Evolutionary conservation across 495 filamentous ascomycete genomes (phyloP), one percentile per base, ranked within the genome.

Genomic region (Cenococcum geophilum): DNA sequence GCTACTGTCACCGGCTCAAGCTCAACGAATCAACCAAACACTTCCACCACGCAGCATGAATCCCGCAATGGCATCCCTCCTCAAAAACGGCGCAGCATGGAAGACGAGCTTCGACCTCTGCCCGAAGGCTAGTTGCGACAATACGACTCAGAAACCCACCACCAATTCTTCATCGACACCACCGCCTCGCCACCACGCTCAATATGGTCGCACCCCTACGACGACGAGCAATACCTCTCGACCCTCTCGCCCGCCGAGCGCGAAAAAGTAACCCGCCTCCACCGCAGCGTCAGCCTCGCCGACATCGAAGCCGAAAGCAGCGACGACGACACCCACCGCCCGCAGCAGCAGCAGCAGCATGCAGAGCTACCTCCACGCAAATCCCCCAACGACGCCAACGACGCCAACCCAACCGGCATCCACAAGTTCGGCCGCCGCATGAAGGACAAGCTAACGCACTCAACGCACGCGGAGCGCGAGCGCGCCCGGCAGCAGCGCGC

Each of bases 121-220:
- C 78, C 78, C 0, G 37, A 59, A 36, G 75, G 76, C 32, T 81
- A 78, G 78, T 58, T 79, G 1, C 67, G 78, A 10, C 71, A 73
- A 65, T 79, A 73, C 71, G 78, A 81, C 62, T 9, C 73, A 3
- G 37, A 71, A 40, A 62, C 72, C 8, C 61, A 74, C 11, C 78
- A 80, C 62, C 78, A 81, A 57, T 81, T 76, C 74, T 81, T 78
- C 71, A 77, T 80, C 35, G 75, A 81, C 66, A 80, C 77, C 2
- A 75, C 57, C n/a, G 58, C 62, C 23, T 65, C 72, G 12, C 78
- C 78, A 1, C 78, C 78, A 1, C 72, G 76, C 23, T 75, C 73
- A 32, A 79, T 77, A 35, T 81, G 78, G 78, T 68, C 74, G 51
- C 78, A 81, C 68, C 78, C 78, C 1, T 79, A 81, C 65, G 78